phyloP scores from a whole-genome alignment of 202 grass and related monocot genomes.

The Saccharum hybrid region DNA sequence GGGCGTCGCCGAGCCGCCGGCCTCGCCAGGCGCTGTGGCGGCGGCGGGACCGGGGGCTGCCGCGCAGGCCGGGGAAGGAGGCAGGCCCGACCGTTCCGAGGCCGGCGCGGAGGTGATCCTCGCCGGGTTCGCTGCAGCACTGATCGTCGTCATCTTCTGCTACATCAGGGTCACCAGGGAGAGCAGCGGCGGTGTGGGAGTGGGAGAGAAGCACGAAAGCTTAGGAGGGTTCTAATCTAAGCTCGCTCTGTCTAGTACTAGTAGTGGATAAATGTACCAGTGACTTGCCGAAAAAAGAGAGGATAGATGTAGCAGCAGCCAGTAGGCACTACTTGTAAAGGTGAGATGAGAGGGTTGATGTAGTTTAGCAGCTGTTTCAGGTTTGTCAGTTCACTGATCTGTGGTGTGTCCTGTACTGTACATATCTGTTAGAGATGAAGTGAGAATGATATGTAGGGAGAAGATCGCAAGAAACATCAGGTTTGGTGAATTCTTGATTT shows the following conservation, averaged over 20 bases:
- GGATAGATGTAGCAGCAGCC: not conserved
- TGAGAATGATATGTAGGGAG: not conserved
- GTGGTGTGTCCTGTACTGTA: not conserved
- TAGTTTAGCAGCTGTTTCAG: slow-evolving; percentile 18
- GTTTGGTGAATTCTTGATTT: not conserved
- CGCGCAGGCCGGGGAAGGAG: not conserved
- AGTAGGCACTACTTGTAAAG: slow-evolving; percentile 1
- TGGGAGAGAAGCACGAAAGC: slow-evolving; percentile 17
- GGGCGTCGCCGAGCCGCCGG: slow-evolving; percentile 51
- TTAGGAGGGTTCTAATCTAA: slow-evolving; percentile 24
- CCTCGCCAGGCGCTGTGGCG: not conserved
- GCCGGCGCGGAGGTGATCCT: slow-evolving; percentile 87
- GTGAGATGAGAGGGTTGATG: not conserved
- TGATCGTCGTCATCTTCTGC: slow-evolving; percentile 64
- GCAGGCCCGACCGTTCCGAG: slow-evolving; percentile 54
- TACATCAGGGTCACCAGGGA: slow-evolving; percentile 82
- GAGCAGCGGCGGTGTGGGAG: slow-evolving; percentile 23
- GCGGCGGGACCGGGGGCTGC: slow-evolving; percentile 32
- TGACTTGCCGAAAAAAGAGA: not conserved
- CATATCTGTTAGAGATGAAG: not conserved
- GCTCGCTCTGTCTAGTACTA: not conserved
- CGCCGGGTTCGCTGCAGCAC: slow-evolving; percentile 64
- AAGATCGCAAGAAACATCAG: not conserved
- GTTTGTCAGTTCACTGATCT: slow-evolving; percentile 11
- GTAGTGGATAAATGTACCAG: not conserved